phyloP scores from a whole-genome alignment of 345 rosid species.

The Conringia planisiliqua region DNA sequence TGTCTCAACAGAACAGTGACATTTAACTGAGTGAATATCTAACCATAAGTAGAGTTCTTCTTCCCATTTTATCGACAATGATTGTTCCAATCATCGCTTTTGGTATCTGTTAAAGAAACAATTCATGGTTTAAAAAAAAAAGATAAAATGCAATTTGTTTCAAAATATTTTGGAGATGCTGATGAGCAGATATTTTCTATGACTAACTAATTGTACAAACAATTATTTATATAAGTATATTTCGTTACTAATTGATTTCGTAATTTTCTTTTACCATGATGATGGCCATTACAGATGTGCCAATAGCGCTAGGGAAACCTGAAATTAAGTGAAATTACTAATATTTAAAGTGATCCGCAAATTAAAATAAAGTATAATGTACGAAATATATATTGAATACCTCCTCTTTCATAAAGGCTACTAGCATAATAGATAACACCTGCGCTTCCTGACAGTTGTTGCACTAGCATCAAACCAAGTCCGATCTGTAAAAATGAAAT shows the following conservation, averaged over 20 bases:
- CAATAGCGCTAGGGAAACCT: conserved; percentile 34
- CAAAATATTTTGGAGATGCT: background rate
- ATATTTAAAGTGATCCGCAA: background rate
- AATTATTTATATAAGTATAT: background rate
- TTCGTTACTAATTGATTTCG: background rate
- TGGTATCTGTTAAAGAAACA: conserved; percentile 26
- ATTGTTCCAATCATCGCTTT: conserved; percentile 27
- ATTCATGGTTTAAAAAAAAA: background rate
- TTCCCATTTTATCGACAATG: conserved; percentile 35
- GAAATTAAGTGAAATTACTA: background rate
- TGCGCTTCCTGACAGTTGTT: conserved; percentile 24
- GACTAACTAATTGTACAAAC: background rate
- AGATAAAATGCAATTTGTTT: background rate
- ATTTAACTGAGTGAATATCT: background rate
- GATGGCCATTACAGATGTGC: conserved; percentile 30
- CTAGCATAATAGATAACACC: conserved; percentile 32
- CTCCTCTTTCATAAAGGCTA: conserved; percentile 27
- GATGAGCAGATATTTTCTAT: background rate
- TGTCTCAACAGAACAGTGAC: background rate
- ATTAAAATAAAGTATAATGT: background rate
- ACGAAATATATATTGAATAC: background rate
- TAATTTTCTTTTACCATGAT: conserved; percentile 17
- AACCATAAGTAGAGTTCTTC: conserved; percentile 40
- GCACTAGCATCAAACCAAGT: conserved; percentile 32
- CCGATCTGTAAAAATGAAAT: conserved; percentile 19